Base-by-base conservation (phyloP, 495 filamentous ascomycete genomes). In the Halenospora varia region DNA sequence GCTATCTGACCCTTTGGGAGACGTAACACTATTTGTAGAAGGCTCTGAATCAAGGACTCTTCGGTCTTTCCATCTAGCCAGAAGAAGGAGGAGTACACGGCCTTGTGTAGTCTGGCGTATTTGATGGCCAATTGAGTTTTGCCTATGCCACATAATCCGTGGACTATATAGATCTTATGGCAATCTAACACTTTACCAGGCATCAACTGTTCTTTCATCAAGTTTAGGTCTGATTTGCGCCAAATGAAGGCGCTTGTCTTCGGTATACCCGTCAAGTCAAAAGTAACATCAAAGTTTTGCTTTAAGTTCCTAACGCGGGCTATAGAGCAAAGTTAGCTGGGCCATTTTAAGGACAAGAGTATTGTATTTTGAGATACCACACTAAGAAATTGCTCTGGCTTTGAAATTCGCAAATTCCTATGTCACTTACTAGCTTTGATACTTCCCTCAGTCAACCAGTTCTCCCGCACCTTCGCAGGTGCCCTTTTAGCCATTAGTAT, bases 91-190 rank as follows among this genome's bases (percentile, higher is more conserved):
- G 52, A 53, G 9, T 67, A 51, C 29, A 62, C 61, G 45, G 64
- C 48, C 19, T 61, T 56, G 55, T 69, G 61, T 46, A 63, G 54
- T 48, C 57, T 65, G n/a, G 70, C 68, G 57, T 71, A 75, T 39
- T 68, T 67, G 46, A 73, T 65, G 9, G 71, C 75, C 51, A 77
- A 57, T 51, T 77, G 69, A 25, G 73, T 74, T 48, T 75, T 77
- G 24, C 74, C 73, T 2, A 75, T 71, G 0, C 75, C 72, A 2
- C 75, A 72, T 58, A 78, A 67, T 25, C 74, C 70, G 46, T 62
- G 48, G 25, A 62, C 10, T 23, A 65, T 55, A 29, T 52, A 60
- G 53, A 60, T 53, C 25, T 56, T 64, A 17, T 41, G 53, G 40
- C 61, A 57, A n/a, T 57, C 49, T 29, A 13, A 44, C 23, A 49